Conservation (phyloP, 2,329 filamentous ascomycete species). For the Mollisia scopiformis region DNA sequence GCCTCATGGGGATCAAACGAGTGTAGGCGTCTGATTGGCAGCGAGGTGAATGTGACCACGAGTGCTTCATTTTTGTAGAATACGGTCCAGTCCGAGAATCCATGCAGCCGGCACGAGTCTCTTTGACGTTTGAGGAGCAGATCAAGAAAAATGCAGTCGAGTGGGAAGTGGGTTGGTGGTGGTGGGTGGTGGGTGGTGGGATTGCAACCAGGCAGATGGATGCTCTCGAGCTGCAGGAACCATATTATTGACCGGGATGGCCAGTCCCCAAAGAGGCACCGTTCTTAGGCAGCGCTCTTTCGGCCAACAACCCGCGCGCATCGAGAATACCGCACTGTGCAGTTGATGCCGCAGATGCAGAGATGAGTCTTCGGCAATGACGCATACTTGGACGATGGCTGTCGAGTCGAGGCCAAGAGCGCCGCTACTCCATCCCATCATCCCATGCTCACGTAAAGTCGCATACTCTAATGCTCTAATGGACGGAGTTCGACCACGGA, state of each 20-base stretch:
- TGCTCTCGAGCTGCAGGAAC: neutral
- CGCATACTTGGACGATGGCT: constrained; percentile 14
- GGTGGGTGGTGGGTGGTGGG: too few species aligned
- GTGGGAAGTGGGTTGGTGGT: too few species aligned
- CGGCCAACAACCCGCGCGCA: neutral
- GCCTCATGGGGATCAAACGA: constrained; percentile 22
- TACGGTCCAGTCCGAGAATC: constrained; percentile 28
- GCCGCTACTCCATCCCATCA: neutral
- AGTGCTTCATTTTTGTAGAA: constrained; percentile 12
- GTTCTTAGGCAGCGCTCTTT: neutral
- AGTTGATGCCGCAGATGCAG: too few species aligned
- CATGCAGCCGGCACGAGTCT: too few species aligned
- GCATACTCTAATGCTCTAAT: neutral
- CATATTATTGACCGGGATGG: constrained; percentile 5
- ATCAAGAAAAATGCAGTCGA: neutral
- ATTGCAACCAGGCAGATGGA: constrained; percentile 10
- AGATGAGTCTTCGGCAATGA: constrained; percentile 23
- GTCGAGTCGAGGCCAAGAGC: neutral
- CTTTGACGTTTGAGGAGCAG: too few species aligned
- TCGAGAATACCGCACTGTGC: neutral
- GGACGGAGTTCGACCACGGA: neutral
- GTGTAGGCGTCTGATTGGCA: constrained; percentile 19
- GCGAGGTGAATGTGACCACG: constrained; percentile 21
- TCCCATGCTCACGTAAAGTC: neutral
- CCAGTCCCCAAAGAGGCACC: neutral